These are phyloP conservation scores for Calonectria naviculata DNA, from an alignment of 2,329 filamentous ascomycete genomes.

Conservation along the genomic window DNA sequence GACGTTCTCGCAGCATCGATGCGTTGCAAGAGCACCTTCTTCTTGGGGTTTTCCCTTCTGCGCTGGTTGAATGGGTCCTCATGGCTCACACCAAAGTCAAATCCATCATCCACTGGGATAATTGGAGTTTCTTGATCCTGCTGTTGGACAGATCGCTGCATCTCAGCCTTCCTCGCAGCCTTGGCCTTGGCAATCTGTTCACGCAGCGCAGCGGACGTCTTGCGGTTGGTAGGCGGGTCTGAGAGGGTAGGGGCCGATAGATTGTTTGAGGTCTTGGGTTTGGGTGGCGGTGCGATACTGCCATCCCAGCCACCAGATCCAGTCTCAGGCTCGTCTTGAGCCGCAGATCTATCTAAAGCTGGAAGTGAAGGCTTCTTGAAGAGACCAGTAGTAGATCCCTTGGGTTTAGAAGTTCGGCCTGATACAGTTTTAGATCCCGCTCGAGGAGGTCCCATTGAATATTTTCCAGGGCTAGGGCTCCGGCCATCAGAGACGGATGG, in stretches of 20 bases:
- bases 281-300: constrained; percentile 36
- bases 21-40: constrained; percentile 78
- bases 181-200: constrained; percentile 96
- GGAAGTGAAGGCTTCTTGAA: constrained; percentile 66
- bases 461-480: constrained; percentile 55
- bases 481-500: constrained; percentile 38
- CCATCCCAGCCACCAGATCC: constrained; percentile 44
- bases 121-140: constrained; percentile 46
- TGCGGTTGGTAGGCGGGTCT: constrained; percentile 52
- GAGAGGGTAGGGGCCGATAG: constrained; percentile 24
- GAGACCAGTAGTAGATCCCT: constrained; percentile 64
- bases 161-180: constrained; percentile 75
- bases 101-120: constrained; percentile 56
- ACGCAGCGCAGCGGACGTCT: constrained; percentile 83
- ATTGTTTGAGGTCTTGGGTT: constrained; percentile 17
- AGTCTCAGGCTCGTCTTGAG: constrained; percentile 29
- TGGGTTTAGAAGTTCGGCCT: constrained; percentile 58
- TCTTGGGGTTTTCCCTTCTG: constrained; percentile 66
- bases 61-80: constrained; percentile 78
- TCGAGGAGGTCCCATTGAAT: constrained; percentile 45
- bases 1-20: constrained; percentile 79
- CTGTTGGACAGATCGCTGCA: constrained; percentile 45
- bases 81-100: constrained; percentile 63
- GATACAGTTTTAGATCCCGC: constrained; percentile 60
- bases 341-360: constrained; percentile 45